Base-by-base conservation (phyloP, 441 rosid species). In the Erysimum pusillum region DNA sequence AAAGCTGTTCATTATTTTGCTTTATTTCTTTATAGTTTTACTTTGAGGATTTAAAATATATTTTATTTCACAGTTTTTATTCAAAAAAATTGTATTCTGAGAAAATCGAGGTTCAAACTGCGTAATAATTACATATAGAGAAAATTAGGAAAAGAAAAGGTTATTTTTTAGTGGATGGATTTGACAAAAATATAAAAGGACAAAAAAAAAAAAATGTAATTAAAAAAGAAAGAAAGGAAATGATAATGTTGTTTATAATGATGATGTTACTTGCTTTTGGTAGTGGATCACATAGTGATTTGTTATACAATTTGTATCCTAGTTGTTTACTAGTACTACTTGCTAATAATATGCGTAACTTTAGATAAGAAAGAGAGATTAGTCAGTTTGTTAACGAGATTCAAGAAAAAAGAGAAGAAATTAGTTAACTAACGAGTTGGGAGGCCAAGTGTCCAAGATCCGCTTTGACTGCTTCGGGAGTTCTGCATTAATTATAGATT, bases 391-490 rank as follows among this genome's bases (percentile, higher is more conserved):
- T 38, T 76, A 63, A 76, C 72, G 69, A 56, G 61, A 54, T 70
- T 70, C 9, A 70, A 76, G 71, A 48, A 54, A 28, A 45, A 66
- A 3, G 1, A 58, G 38, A 31, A 14, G 46, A 32, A 31, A 14
- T 46, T 66, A 35, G 71, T 63, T 53, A 79, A 68, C 56, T 53
- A 79, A 68, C 56, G 75, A 74, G 44, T 79, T 56, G 61, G 20
- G 77, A 42, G 76, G 81, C 74, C 66, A 73, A 73, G 71, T 78
- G 70, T 45, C 65, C 78, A 58, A 78, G 59, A 79, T 79, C 48
- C 75, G 34, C 41, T 68, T 79, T 79, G 82, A 79, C 82, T 79
- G 78, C 82, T 79, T 79, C 46, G 82, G 71, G 67, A 79, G 71
- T 15, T 74, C 54, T 67, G 82, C 78, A 5, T 14, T 25, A 60